Percentiles rank a stretch among this genome's conserved stretches.
Evolutionary conservation across 495 filamentous ascomycete genomes (phyloP).

Genomic region (Apodospora peruviana): DNA sequence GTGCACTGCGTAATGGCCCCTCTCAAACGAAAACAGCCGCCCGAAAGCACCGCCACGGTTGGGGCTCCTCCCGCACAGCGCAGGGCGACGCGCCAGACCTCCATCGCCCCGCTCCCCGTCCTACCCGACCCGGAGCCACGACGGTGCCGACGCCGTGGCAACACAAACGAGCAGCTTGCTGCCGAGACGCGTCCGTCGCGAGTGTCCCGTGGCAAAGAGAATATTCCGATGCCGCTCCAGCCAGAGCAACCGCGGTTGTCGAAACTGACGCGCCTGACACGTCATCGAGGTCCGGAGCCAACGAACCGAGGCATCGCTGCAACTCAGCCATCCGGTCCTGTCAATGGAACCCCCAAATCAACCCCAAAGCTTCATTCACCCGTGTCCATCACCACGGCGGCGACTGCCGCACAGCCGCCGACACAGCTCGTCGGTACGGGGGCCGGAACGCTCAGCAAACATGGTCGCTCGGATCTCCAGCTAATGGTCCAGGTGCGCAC

Average conservation of each 20-base stretch:
- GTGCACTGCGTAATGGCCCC: conserved; percentile 34
- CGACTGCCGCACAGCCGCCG: too few species aligned
- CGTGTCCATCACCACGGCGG: too few species aligned
- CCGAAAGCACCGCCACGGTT: conserved; percentile 9
- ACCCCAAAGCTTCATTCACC: too few species aligned
- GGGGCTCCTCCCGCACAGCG: conserved; percentile 8
- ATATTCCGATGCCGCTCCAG: conserved; percentile 22
- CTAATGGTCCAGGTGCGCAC: conserved; percentile 9
- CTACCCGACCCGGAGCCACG: conserved; percentile 26
- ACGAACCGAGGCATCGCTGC: not conserved
- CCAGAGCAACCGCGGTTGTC: not conserved
- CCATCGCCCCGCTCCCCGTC: conserved; percentile 24
- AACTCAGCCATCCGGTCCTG: not conserved
- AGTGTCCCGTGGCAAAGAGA: conserved; percentile 22
- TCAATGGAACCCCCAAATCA: too few species aligned
- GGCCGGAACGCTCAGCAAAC: too few species aligned
- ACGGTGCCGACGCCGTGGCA: conserved; percentile 28
- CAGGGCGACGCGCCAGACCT: conserved; percentile 39
- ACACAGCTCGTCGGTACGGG: too few species aligned
- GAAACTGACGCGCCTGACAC: conserved; percentile 14
- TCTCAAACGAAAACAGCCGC: conserved; percentile 36
- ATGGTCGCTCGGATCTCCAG: too few species aligned
- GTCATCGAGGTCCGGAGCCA: conserved; percentile 10
- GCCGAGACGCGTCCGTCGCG: not conserved
- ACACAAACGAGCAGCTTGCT: conserved; percentile 8